Conservation (phyloP, 768 basidiomycete genomes). For the Fomitopsis serialis region DNA sequence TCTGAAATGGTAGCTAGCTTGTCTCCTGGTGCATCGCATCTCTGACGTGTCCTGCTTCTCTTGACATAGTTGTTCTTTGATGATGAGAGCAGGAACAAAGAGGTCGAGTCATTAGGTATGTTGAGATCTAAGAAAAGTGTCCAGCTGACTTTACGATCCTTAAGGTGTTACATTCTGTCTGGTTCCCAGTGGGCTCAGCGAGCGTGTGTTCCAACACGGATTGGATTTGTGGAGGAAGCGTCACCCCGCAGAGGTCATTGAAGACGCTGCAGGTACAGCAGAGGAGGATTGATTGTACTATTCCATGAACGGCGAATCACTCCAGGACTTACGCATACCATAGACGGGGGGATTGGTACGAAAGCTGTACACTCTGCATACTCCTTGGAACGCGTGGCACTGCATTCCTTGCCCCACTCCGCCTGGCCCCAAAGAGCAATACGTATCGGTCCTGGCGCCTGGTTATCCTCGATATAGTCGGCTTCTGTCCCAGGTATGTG, state of each 20-base stretch:
- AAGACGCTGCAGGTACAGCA: constrained; percentile 6
- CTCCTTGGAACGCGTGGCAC: too few relatives aligned
- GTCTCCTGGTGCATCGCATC: too few relatives aligned
- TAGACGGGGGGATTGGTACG: too few relatives aligned
- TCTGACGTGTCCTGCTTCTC: neutral
- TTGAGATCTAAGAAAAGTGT: neutral
- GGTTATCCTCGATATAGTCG: too few relatives aligned
- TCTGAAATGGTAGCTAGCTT: constrained; percentile 41
- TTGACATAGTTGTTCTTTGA: constrained; percentile 43
- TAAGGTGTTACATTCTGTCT: constrained; percentile 79
- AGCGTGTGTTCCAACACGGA: constrained; percentile 64
- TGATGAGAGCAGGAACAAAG: constrained; percentile 39
- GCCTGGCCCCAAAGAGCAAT: too few relatives aligned
- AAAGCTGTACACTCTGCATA: too few relatives aligned
- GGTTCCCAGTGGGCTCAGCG: constrained; percentile 58
- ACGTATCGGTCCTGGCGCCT: too few relatives aligned
- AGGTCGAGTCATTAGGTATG: constrained; percentile 35
- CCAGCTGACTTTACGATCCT: neutral
- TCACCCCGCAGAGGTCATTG: constrained; percentile 24
- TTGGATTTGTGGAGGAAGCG: constrained; percentile 63
- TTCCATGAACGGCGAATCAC: too few relatives aligned
- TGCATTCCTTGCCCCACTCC: too few relatives aligned
- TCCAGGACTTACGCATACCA: too few relatives aligned
- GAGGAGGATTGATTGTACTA: neutral
- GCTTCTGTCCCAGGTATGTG: too few relatives aligned